Base-by-base conservation (phyloP, 805 yeast species). In the Suhomyces faveliae region DNA sequence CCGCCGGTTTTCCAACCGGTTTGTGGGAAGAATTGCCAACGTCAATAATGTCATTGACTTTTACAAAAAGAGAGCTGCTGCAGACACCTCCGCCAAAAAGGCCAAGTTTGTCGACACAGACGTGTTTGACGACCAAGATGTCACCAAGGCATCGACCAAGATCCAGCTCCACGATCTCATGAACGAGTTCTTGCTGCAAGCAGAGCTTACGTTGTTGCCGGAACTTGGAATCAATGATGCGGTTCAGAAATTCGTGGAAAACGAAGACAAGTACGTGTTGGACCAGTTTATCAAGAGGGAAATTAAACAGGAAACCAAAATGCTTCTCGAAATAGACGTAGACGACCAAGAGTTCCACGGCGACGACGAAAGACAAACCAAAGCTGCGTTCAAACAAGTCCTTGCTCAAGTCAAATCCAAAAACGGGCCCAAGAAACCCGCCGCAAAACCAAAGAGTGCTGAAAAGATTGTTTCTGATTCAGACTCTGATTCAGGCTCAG, bases 21-120 rank as follows among this genome's bases (percentile, higher is more conserved):
- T 92, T 72, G 96, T 87, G 5, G 97, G 96, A 0, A 76, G 75
- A 51, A 94, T 92, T 1, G 99, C 98, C 3, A 94, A 94, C 63
- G 81, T 84, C n/a, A 85, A 88, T 58, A 95, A 90, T 57, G 88
- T 91, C 7, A 79, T 92, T 2, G 83, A 81, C 41, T 86, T 87
- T 61, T 80, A 80, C 59, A 78, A 80, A 60, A 80, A 76, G 53
- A 72, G 63, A 73, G 40, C 47, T 54, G 19, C 20, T 3, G 19
- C 40, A 15, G 40, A 51, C 41, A 41, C 43, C 44, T 5, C 42
- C 40, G 48, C 57, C 51, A 45, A 58, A 6, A 59, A 53, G 33
- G 42, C 43, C 15, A 52, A 47, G 22, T 45, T 49, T 30, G 60
- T 48, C 15, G 58, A 53, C 43, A 55, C 52, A 29, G 51, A 50